Evolutionary conservation across 495 filamentous ascomycete species (phyloP).

Genomic region (Hypoxylon trugodes): DNA sequence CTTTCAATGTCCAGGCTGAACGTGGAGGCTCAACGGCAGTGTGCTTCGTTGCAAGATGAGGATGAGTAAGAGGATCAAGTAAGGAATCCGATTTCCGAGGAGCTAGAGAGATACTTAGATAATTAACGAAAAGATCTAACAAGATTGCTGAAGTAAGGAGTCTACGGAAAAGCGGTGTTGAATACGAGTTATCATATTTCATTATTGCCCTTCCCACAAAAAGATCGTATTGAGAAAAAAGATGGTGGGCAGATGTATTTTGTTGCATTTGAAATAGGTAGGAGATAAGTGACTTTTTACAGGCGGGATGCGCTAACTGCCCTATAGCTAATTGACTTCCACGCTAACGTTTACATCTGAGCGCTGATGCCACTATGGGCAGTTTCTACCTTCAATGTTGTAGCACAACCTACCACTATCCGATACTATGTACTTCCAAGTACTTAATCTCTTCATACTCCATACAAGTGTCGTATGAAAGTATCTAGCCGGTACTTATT

Average conservation of each 20-base stretch:
- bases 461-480: too few species aligned
- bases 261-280: too few species aligned
- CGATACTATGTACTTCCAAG: too few species aligned
- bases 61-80: background rate
- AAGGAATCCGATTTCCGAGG: background rate
- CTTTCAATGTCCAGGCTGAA: slow-evolving; percentile 28
- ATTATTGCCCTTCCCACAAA: too few species aligned
- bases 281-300: background rate
- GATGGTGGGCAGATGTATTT: background rate
- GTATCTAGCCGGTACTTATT: too few species aligned
- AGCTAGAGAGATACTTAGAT: too few species aligned
- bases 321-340: too few species aligned
- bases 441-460: too few species aligned
- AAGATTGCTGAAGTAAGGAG: background rate
- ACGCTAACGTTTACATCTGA: background rate
- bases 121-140: background rate
- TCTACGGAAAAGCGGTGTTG: background rate
- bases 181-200: background rate
- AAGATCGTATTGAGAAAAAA: background rate
- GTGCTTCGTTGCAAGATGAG: background rate
- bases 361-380: slow-evolving; percentile 6
- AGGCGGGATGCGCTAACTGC: too few species aligned
- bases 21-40: slow-evolving; percentile 29
- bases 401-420: too few species aligned
- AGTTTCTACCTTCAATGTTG: too few species aligned